Percentiles rank a stretch among this genome's conserved stretches.
Evolutionary conservation across 2,329 filamentous ascomycete species (phyloP).

Genomic region (Calonectria crousiana): DNA sequence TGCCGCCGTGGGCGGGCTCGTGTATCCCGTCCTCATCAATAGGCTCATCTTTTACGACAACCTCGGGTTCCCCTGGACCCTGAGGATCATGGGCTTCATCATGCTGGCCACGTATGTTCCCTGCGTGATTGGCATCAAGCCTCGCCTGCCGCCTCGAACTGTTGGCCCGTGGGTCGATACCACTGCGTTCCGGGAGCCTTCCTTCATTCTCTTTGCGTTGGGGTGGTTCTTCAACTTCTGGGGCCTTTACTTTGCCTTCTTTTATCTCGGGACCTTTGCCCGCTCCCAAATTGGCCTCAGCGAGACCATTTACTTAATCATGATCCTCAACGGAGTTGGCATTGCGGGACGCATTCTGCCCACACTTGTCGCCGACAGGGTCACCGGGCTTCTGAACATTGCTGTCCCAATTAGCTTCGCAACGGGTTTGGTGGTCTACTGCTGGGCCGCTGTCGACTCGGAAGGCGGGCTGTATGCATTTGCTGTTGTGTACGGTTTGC

Average conservation of each 20-base stretch:
- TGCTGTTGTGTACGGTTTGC: constrained; percentile 61
- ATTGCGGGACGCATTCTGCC: constrained; percentile 63
- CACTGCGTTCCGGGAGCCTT: constrained; percentile 55
- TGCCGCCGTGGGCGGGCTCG: constrained; percentile 65
- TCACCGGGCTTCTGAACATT: constrained; percentile 64
- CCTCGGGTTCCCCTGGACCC: constrained; percentile 68
- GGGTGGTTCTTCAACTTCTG: constrained; percentile 52
- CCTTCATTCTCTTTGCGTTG: constrained; percentile 50
- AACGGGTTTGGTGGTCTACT: constrained; percentile 42
- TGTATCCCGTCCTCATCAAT: constrained; percentile 63
- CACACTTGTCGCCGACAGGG: constrained; percentile 60
- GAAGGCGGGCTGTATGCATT: constrained; percentile 43
- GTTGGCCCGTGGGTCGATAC: constrained; percentile 57
- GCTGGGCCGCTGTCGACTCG: constrained; percentile 44
- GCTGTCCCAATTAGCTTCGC: constrained; percentile 54
- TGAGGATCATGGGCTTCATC: constrained; percentile 61
- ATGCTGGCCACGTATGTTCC: constrained; percentile 55
- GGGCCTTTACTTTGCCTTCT: constrained; percentile 57
- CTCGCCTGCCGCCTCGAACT: constrained; percentile 54
- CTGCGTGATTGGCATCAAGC: constrained; percentile 53
- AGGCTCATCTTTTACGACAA: constrained; percentile 55
- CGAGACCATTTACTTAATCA: constrained; percentile 41
- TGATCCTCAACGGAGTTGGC: constrained; percentile 67
- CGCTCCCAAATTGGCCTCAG: constrained; percentile 46
- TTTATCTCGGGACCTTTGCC: constrained; percentile 63